These are phyloP conservation scores for Setaria italica DNA, from an alignment of 202 grass and related monocot genomes.

Conservation along the genomic window DNA sequence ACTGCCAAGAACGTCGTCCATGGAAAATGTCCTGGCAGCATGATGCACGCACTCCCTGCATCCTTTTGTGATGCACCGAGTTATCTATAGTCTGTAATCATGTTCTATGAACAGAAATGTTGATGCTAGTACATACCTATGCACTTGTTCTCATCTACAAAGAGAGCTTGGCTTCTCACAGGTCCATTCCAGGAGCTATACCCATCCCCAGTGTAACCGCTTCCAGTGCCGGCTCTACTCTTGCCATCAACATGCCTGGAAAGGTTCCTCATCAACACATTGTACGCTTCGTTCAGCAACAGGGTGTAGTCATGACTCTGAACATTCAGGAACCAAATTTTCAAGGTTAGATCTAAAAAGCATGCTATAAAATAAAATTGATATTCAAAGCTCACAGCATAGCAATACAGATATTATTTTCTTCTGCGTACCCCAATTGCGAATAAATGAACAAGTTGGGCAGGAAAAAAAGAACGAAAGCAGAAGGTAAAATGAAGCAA, in stretches of 20 bases:
- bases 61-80: constrained; percentile 39
- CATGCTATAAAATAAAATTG: background rate
- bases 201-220: constrained; percentile 53
- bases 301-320: constrained; percentile 68
- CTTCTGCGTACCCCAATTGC: background rate
- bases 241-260: constrained; percentile 42
- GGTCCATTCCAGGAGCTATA: constrained; percentile 76
- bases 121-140: constrained; percentile 54
- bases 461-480: background rate
- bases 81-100: background rate
- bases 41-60: constrained; percentile 68
- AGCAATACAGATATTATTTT: background rate
- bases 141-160: constrained; percentile 77
- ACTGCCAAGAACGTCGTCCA: constrained; percentile 63
- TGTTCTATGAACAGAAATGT: background rate
- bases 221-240: constrained; percentile 17
- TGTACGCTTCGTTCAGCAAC: constrained; percentile 74
- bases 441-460: background rate
- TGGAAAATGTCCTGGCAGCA: constrained; percentile 56
- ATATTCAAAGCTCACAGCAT: background rate
- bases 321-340: constrained; percentile 29
- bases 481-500: constrained; percentile 4
- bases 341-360: constrained; percentile 16
- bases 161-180: constrained; percentile 60
- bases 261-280: constrained; percentile 46